A percentile compares a stretch with the other conserved stretches of the same genome.
These are phyloP conservation scores for Porpolomopsis calyptriformis DNA, from an alignment of 768 basidiomycete genomes.

Conservation along the genomic window DNA sequence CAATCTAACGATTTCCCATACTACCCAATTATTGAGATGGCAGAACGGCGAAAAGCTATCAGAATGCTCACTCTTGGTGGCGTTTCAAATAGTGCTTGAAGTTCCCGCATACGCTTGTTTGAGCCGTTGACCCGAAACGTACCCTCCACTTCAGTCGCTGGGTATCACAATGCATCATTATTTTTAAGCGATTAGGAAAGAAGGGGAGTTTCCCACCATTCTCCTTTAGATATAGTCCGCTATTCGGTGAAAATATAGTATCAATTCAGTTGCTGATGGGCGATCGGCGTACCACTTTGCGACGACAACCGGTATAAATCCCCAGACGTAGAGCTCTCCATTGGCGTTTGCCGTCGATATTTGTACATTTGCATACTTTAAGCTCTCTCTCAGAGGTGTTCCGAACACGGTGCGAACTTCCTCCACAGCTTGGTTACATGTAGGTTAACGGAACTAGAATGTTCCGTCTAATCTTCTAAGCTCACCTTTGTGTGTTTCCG, in stretches of 20 bases:
- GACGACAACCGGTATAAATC: constrained; percentile 92
- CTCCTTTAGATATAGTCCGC: constrained; percentile 91
- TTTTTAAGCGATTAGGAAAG: no score
- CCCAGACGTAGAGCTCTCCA: constrained; percentile 84
- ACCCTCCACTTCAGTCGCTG: constrained; percentile 85
- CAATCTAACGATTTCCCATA: constrained; percentile 93
- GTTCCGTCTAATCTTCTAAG: constrained; percentile 13
- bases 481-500: constrained; percentile 29
- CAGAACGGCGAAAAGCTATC: constrained; percentile 1
- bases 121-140: constrained; percentile 96
- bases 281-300: constrained; percentile 74
- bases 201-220: constrained; percentile 44
- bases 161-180: constrained; percentile 5
- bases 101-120: constrained; percentile 87
- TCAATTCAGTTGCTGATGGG: constrained; percentile 6
- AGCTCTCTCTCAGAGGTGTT: constrained; percentile 70
- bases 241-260: constrained; percentile 20
- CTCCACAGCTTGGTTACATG: constrained; percentile 11
- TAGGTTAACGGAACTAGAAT: neutral
- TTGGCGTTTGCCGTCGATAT: constrained; percentile 81
- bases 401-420: constrained; percentile 64
- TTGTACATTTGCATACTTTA: constrained; percentile 83
- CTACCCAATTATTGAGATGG: constrained; percentile 28
- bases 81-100: constrained; percentile 83
- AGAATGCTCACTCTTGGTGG: constrained; percentile 61